A percentile compares a stretch with the other conserved stretches of the same genome.
Evolutionary conservation across 1,284 basidiomycete species (phyloP).

Genomic region (Trametes versicolor): DNA sequence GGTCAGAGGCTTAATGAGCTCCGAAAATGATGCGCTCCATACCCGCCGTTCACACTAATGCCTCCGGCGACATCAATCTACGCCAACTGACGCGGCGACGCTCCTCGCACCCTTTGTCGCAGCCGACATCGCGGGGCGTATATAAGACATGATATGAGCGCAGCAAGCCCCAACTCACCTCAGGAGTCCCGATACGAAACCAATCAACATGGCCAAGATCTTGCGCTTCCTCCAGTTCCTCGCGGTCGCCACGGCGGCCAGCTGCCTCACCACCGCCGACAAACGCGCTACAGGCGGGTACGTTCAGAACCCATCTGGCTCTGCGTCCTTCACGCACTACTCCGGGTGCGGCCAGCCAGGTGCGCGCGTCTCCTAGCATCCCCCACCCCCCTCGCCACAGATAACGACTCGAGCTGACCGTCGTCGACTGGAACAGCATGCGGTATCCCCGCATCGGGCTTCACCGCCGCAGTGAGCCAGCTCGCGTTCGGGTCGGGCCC

Average conservation of each 20-base stretch:
- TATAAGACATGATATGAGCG: background rate
- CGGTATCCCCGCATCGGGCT: conserved; percentile 58
- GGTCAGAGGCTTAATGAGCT: conserved; percentile 8
- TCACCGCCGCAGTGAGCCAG: conserved; percentile 65
- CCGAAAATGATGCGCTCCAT: conserved; percentile 30
- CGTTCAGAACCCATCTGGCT: conserved; percentile 58
- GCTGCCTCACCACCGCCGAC: conserved; percentile 30
- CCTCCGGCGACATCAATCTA: conserved; percentile 4
- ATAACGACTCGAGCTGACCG: background rate
- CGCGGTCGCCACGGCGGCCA: conserved; percentile 32
- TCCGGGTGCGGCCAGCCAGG: conserved; percentile 58
- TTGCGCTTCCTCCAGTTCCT: conserved; percentile 28
- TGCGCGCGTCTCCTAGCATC: conserved; percentile 32
- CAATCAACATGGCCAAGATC: conserved; percentile 12
- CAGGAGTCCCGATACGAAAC: background rate
- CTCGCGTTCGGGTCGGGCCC: conserved; percentile 61
- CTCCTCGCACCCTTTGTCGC: background rate
- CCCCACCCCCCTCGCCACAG: too few relatives aligned
- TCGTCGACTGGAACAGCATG: conserved; percentile 51
- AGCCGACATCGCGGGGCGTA: background rate
- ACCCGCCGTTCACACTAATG: background rate
- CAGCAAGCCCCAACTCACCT: background rate
- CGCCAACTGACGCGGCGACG: conserved; percentile 4
- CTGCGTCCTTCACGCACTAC: conserved; percentile 66
- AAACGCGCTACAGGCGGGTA: conserved; percentile 57